Conservation (phyloP, 2,329 filamentous ascomycete genomes). For the Penicillium corylophilum region DNA sequence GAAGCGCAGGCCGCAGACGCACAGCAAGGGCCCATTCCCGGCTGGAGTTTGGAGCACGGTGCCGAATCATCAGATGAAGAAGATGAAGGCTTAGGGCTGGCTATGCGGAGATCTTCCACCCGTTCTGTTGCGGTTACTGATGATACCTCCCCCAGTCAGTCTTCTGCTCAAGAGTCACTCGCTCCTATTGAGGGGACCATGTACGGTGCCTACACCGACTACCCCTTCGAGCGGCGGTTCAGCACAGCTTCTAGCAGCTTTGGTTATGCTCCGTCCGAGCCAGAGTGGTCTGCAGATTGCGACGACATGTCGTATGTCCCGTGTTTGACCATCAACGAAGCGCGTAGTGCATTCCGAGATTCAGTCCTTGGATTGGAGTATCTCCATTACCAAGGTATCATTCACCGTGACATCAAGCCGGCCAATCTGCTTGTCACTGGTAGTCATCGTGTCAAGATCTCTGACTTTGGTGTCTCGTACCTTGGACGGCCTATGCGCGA, state of each 20-base stretch:
- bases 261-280: slow-evolving; percentile 45
- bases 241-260: slow-evolving; percentile 72
- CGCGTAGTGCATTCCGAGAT: slow-evolving; percentile 83
- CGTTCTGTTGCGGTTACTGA: slow-evolving; percentile 43
- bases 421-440: slow-evolving; percentile 87
- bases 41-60: slow-evolving; percentile 84
- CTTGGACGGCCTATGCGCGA: slow-evolving; percentile 85
- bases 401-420: slow-evolving; percentile 81
- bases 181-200: slow-evolving; percentile 73
- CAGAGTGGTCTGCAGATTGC: slow-evolving; percentile 51
- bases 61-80: slow-evolving; percentile 54
- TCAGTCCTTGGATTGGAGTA: slow-evolving; percentile 93
- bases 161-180: slow-evolving; percentile 41
- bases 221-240: slow-evolving; percentile 66
- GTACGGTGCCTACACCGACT: slow-evolving; percentile 69
- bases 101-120: slow-evolving; percentile 34
- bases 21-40: slow-evolving; percentile 56
- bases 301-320: slow-evolving; percentile 93
- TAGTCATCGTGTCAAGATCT: slow-evolving; percentile 90
- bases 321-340: slow-evolving; percentile 81
- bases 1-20: slow-evolving; percentile 58
- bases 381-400: slow-evolving; percentile 81
- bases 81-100: slow-evolving; percentile 39
- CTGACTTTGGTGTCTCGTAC: slow-evolving; percentile 97
- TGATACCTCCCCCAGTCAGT: slow-evolving; percentile 54